Percentiles rank a stretch among this genome's conserved stretches.
phyloP scores from a whole-genome alignment of 805 yeast species.

The Yarrowia sp. region DNA sequence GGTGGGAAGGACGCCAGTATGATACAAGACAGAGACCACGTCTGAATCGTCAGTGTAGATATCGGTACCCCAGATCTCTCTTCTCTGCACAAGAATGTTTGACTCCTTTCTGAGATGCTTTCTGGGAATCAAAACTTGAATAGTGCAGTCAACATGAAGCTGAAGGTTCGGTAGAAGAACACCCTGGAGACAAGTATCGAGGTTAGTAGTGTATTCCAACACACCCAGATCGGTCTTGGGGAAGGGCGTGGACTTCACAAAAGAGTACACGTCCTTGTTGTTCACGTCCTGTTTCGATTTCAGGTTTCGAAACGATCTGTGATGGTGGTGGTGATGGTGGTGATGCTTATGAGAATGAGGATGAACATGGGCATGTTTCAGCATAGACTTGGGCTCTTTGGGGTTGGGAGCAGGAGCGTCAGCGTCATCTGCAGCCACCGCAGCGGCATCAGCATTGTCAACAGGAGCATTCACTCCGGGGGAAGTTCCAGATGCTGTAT shows the following conservation, averaged over 20 bases:
- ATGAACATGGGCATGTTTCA: not conserved
- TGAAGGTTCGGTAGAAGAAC: slow-evolving; percentile 47
- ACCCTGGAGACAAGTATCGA: slow-evolving; percentile 22
- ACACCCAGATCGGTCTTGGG: slow-evolving; percentile 36
- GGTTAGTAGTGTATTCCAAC: slow-evolving; percentile 38
- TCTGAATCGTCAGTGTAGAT: slow-evolving; percentile 95
- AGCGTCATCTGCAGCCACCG: slow-evolving; percentile 14
- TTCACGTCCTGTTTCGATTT: slow-evolving; percentile 37
- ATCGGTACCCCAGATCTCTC: slow-evolving; percentile 89
- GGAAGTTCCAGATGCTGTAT: not conserved
- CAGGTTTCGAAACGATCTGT: slow-evolving; percentile 32
- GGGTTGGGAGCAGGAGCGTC: not conserved
- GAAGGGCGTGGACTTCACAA: slow-evolving; percentile 35
- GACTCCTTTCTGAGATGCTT: slow-evolving; percentile 52
- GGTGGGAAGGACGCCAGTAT: slow-evolving; percentile 68
- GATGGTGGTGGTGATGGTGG: slow-evolving; percentile 41
- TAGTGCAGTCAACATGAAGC: slow-evolving; percentile 50
- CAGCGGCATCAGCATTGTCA: slow-evolving; percentile 3
- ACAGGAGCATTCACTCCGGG: slow-evolving; percentile 1
- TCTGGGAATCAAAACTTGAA: slow-evolving; percentile 65
- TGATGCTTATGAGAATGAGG: slow-evolving; percentile 19
- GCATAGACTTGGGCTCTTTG: slow-evolving; percentile 9
- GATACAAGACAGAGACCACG: slow-evolving; percentile 73
- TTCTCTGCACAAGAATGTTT: slow-evolving; percentile 53
- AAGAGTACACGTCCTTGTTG: slow-evolving; percentile 38